These are phyloP conservation scores for Achaetomiella virescens DNA, from an alignment of 495 filamentous ascomycete species.

Conservation along the genomic window DNA sequence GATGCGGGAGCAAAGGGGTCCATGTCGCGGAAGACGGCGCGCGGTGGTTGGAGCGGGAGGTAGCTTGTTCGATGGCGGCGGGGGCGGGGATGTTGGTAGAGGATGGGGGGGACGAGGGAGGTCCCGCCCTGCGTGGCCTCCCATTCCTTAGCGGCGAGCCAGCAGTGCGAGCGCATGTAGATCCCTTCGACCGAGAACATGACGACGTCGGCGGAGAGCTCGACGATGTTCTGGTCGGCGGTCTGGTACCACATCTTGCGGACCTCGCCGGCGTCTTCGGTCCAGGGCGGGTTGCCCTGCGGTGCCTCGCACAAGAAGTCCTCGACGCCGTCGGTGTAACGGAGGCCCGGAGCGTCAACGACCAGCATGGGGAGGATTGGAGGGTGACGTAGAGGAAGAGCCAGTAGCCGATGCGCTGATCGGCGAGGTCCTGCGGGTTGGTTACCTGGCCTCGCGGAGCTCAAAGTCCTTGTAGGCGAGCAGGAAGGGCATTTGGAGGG, in stretches of 20 bases:
- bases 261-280: slow-evolving; percentile 58
- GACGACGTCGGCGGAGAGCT: slow-evolving; percentile 73
- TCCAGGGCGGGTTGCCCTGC: slow-evolving; percentile 78
- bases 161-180: slow-evolving; percentile 88
- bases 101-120: background rate
- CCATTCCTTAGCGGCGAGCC: slow-evolving; percentile 78
- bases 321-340: slow-evolving; percentile 75
- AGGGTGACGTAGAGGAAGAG: slow-evolving; percentile 89
- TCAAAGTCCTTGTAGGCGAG: slow-evolving; percentile 80
- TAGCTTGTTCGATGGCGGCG: slow-evolving; percentile 11
- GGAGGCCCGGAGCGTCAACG: slow-evolving; percentile 74
- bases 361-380: slow-evolving; percentile 88
- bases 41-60: slow-evolving; percentile 37
- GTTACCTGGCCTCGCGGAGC: slow-evolving; percentile 63
- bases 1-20: slow-evolving; percentile 18
- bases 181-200: slow-evolving; percentile 85
- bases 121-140: slow-evolving; percentile 16
- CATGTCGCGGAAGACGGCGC: slow-evolving; percentile 27
- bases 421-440: slow-evolving; percentile 62
- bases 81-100: background rate
- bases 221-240: slow-evolving; percentile 62
- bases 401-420: slow-evolving; percentile 83
- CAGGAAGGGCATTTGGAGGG: slow-evolving; percentile 59
- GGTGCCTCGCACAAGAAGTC: slow-evolving; percentile 95
- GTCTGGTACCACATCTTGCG: slow-evolving; percentile 77